A percentile compares a stretch with the other conserved stretches of the same genome.
Conservation (phyloP, 2,329 filamentous ascomycete genomes). For the Xylariaceae sp. region DNA sequence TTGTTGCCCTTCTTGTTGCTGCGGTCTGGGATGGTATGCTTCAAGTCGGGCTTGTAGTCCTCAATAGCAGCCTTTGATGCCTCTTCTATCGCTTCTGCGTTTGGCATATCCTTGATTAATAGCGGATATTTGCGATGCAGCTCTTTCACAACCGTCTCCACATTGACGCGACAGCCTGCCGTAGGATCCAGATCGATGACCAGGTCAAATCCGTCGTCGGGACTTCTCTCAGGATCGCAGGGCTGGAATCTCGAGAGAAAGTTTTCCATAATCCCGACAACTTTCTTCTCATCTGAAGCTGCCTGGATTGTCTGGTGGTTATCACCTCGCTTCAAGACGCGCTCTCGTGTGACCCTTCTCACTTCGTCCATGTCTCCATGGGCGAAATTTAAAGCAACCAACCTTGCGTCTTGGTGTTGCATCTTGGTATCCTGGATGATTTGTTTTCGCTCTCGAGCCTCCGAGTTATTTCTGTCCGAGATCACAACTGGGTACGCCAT, state of each 20-base stretch:
- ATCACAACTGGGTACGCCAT: conserved; percentile 67
- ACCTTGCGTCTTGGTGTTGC: conserved; percentile 58
- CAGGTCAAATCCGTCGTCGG: conserved; percentile 78
- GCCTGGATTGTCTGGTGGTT: conserved; percentile 98
- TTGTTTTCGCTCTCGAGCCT: conserved; percentile 81
- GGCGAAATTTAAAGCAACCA: conserved; percentile 85
- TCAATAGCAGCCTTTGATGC: conserved; percentile 73
- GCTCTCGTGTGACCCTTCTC: conserved; percentile 67
- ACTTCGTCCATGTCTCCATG: conserved; percentile 75
- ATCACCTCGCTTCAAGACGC: conserved; percentile 81
- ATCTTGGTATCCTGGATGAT: conserved; percentile 73
- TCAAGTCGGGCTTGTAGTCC: conserved; percentile 72
- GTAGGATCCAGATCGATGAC: conserved; percentile 81
- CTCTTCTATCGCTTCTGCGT: conserved; percentile 67
- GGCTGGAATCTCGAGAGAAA: conserved; percentile 85
- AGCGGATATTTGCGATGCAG: conserved; percentile 76
- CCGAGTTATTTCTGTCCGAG: conserved; percentile 92
- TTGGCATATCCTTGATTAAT: conserved; percentile 68
- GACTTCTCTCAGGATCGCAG: conserved; percentile 59
- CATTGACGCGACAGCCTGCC: conserved; percentile 74
- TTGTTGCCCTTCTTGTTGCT: conserved; percentile 42
- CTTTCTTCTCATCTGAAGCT: conserved; percentile 66
- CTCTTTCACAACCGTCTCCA: conserved; percentile 71
- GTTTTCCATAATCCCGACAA: conserved; percentile 88
- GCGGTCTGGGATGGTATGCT: conserved; percentile 67